These are phyloP conservation scores for Penicillium odoratum DNA, from an alignment of 495 filamentous ascomycete species.

Conservation along the genomic window DNA sequence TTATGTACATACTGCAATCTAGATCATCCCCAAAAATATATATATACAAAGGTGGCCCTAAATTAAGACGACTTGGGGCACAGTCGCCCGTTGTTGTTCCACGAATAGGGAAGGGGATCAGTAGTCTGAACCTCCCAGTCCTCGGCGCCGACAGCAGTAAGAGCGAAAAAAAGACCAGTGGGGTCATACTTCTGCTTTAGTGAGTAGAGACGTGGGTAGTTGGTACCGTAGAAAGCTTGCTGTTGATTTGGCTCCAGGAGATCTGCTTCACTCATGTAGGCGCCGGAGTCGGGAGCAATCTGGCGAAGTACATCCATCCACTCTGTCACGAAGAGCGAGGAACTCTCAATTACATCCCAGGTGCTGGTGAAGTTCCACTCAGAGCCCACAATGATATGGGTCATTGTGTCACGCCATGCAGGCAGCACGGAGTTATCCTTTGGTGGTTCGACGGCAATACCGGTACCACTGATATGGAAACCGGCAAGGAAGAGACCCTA, in stretches of 20 bases:
- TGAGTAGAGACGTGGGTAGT: slow-evolving; percentile 43
- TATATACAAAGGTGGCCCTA: too few relatives aligned
- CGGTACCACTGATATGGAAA: slow-evolving; percentile 16
- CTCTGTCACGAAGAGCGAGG: slow-evolving; percentile 14
- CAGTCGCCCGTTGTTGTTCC: slow-evolving; percentile 12
- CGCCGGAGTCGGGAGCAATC: slow-evolving; percentile 29
- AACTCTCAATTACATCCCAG: slow-evolving; percentile 6
- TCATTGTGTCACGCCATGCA: slow-evolving; percentile 13
- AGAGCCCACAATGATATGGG: slow-evolving; percentile 10
- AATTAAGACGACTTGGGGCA: slow-evolving; percentile 9
- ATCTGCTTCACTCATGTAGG: slow-evolving; percentile 54
- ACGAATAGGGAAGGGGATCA: slow-evolving; percentile 12
- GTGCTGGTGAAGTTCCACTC: slow-evolving; percentile 12
- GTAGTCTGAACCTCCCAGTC: slow-evolving; percentile 29
- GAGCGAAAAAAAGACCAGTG: slow-evolving; percentile 27
- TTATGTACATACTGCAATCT: too few relatives aligned
- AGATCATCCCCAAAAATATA: too few relatives aligned
- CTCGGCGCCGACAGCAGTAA: slow-evolving; percentile 32
- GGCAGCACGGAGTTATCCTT: slow-evolving; percentile 11
- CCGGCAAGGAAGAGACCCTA: slow-evolving; percentile 17
- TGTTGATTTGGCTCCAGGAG: slow-evolving; percentile 46
- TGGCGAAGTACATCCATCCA: slow-evolving; percentile 13
- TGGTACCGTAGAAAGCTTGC: slow-evolving; percentile 49
- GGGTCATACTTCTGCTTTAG: slow-evolving; percentile 44
- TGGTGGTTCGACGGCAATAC: slow-evolving; percentile 13